These are phyloP conservation scores for Pyrus bretschneideri DNA, from an alignment of 306 rosid species.

Conservation along the genomic window DNA sequence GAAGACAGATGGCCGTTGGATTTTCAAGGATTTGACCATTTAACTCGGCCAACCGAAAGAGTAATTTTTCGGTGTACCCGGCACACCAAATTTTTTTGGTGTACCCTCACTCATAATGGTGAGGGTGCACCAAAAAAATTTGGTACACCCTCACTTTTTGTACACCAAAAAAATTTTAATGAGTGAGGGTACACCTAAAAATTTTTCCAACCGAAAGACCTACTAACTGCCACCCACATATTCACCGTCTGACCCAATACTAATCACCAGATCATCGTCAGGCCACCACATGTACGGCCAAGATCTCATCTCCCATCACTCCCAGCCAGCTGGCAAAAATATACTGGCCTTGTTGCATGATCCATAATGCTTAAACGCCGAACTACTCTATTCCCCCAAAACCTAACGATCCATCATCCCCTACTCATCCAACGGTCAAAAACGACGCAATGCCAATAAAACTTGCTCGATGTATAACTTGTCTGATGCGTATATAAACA, in stretches of 20 bases:
- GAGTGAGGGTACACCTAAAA: no score
- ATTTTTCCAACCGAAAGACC: no score
- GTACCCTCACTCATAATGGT: no score
- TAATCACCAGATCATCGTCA: no score
- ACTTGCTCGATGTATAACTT: slow-evolving; percentile 17
- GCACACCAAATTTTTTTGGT: no score
- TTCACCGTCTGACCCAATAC: no score
- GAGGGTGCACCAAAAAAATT: no score
- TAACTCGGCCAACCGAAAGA: not conserved
- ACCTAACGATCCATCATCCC: not conserved
- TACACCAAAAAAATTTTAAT: no score
- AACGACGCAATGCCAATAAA: not conserved
- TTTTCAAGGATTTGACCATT: not conserved
- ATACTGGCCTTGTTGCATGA: not conserved
- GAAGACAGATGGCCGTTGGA: not conserved
- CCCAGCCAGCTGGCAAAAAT: not conserved
- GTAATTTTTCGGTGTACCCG: no score
- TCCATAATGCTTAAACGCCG: not conserved
- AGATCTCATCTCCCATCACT: not conserved
- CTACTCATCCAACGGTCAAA: not conserved
- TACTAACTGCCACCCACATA: slow-evolving; percentile 20
- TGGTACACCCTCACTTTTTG: no score
- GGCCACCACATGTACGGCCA: slow-evolving; percentile 19
- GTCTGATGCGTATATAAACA: not conserved
- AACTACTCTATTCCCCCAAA: not conserved